phyloP scores from a whole-genome alignment of 805 yeast genomes.

The Ogataea pilisensis region DNA sequence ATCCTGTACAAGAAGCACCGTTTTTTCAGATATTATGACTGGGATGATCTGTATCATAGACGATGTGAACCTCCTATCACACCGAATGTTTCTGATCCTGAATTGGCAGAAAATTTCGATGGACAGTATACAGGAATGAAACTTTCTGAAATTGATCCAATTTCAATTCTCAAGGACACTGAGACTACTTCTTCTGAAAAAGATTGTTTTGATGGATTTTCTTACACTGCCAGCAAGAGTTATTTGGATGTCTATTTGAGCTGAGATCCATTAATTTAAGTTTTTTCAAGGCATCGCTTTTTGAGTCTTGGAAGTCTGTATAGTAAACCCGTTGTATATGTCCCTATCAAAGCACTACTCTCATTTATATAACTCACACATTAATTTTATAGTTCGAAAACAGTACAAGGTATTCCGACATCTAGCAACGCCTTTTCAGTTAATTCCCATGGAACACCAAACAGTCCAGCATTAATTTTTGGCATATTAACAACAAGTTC shows the following conservation, averaged over 20 bases:
- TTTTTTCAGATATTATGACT: conserved; percentile 68
- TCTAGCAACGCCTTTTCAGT: conserved; percentile 53
- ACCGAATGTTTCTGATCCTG: conserved; percentile 73
- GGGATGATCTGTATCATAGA: conserved; percentile 52
- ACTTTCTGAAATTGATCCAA: conserved; percentile 12
- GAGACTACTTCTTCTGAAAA: neutral
- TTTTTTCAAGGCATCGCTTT: too few species aligned
- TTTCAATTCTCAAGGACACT: conserved; percentile 5
- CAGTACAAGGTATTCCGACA: conserved; percentile 35
- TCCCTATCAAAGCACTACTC: too few species aligned
- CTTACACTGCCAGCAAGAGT: conserved; percentile 39
- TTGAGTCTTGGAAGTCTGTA: too few species aligned
- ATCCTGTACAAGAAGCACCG: conserved; percentile 52
- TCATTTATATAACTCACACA: too few species aligned
- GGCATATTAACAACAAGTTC: conserved; percentile 52
- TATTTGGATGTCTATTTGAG: conserved; percentile 30
- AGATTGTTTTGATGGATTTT: conserved; percentile 39
- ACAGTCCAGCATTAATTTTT: conserved; percentile 74
- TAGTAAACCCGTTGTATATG: too few species aligned
- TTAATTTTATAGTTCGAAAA: conserved; percentile 38
- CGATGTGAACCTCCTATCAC: conserved; percentile 63
- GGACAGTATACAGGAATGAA: conserved; percentile 65
- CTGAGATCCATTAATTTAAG: too few species aligned
- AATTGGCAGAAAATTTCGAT: conserved; percentile 75
- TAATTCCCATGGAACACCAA: conserved; percentile 71